Evolutionary conservation across 2,329 filamentous ascomycete species (phyloP).

Genomic region (Colletotrichum lindemuthianum): DNA sequence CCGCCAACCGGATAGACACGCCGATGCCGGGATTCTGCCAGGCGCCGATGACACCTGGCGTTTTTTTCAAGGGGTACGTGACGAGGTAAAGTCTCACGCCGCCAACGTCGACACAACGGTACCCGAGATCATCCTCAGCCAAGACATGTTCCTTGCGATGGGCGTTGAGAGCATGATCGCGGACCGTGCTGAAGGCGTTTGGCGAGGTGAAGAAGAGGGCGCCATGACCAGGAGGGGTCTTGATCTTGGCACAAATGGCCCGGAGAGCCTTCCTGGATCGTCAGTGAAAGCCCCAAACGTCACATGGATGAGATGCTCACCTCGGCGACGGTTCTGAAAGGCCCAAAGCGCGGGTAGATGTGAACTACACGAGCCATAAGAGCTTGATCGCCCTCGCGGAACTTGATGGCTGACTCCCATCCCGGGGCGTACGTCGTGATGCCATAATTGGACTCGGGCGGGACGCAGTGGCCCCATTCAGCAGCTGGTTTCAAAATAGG

Average conservation of each 20-base stretch:
- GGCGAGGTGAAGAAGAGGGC: slow-evolving; percentile 45
- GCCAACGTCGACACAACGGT: slow-evolving; percentile 54
- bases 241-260: slow-evolving; percentile 47
- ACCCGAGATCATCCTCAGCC: slow-evolving; percentile 45
- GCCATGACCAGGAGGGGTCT: slow-evolving; percentile 40
- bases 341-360: slow-evolving; percentile 59
- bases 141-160: slow-evolving; percentile 49
- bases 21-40: slow-evolving; percentile 60
- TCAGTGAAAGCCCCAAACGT: background rate
- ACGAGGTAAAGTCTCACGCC: slow-evolving; percentile 56
- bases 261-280: slow-evolving; percentile 45
- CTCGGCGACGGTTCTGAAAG: slow-evolving; percentile 48
- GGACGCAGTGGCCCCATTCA: slow-evolving; percentile 56
- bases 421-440: slow-evolving; percentile 57
- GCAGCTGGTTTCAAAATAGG: slow-evolving; percentile 50
- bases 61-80: slow-evolving; percentile 49
- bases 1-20: slow-evolving; percentile 56
- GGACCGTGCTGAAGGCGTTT: slow-evolving; percentile 39
- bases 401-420: slow-evolving; percentile 51
- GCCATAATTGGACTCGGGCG: slow-evolving; percentile 57
- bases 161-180: slow-evolving; percentile 45
- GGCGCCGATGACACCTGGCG: slow-evolving; percentile 49
- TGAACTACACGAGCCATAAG: slow-evolving; percentile 49
- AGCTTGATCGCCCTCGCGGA: slow-evolving; percentile 53
- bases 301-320: slow-evolving; percentile 41